Percentiles rank a stretch among this genome's conserved stretches.
Evolutionary conservation across 495 filamentous ascomycete species (phyloP).

Genomic region (Mytilinidion resinicola): DNA sequence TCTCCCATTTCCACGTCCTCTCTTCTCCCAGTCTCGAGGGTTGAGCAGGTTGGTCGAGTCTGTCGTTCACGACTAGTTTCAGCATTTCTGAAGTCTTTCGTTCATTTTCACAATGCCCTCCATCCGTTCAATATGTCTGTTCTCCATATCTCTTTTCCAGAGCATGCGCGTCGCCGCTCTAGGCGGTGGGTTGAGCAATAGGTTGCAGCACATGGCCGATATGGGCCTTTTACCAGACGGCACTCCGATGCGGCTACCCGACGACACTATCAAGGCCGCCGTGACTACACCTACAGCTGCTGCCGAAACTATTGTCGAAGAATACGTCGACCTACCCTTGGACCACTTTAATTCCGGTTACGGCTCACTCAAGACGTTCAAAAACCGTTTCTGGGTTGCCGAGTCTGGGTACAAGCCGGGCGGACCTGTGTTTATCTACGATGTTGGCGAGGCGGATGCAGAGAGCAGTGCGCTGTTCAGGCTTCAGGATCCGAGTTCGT

Average conservation of each 20-base stretch:
- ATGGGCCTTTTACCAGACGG: conserved; percentile 26
- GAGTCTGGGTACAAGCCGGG: conserved; percentile 45
- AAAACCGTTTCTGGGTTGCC: conserved; percentile 52
- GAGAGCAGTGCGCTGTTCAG: conserved; percentile 25
- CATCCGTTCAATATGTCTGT: background rate
- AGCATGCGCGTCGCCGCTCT: background rate
- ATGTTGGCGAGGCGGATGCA: conserved; percentile 45
- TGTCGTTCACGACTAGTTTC: no score
- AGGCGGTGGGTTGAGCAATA: background rate
- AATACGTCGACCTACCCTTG: conserved; percentile 24
- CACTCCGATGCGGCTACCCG: conserved; percentile 15
- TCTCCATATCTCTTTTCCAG: background rate
- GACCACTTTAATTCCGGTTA: conserved; percentile 22
- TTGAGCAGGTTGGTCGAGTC: no score
- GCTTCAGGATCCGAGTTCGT: conserved; percentile 39
- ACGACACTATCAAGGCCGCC: background rate
- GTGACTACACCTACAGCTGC: background rate
- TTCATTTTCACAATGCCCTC: background rate
- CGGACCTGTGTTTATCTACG: conserved; percentile 50
- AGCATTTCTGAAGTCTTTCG: background rate
- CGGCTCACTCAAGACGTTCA: conserved; percentile 38
- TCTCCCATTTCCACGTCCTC: background rate
- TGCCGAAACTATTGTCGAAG: conserved; percentile 8
- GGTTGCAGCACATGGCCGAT: conserved; percentile 13
- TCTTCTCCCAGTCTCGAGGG: background rate